These are phyloP conservation scores for Anthracocystis walkeri DNA, from an alignment of 1,284 basidiomycete species.

Conservation along the genomic window DNA sequence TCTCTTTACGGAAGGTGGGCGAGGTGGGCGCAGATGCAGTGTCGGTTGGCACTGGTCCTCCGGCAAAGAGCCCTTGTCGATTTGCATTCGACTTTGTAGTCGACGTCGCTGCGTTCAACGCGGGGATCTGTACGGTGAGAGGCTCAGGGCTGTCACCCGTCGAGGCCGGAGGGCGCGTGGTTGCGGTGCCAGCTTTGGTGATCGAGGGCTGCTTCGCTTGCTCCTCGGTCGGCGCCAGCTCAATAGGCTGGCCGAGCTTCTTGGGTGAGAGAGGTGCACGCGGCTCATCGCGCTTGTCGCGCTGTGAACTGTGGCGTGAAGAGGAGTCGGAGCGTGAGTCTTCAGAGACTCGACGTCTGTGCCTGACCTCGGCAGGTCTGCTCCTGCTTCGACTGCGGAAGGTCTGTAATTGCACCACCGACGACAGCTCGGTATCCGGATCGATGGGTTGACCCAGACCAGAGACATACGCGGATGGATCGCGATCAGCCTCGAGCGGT, in stretches of 20 bases:
- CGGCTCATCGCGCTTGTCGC: background rate
- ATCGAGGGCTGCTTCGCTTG: background rate
- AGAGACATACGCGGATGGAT: slow-evolving; percentile 62
- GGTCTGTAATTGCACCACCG: slow-evolving; percentile 65
- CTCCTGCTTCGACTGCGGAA: slow-evolving; percentile 63
- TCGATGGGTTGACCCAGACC: slow-evolving; percentile 65
- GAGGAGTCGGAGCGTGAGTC: slow-evolving; percentile 1
- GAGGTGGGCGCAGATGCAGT: slow-evolving; percentile 48
- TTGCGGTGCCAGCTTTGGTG: background rate
- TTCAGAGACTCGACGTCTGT: slow-evolving; percentile 7
- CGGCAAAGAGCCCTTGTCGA: slow-evolving; percentile 16
- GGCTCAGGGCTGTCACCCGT: background rate
- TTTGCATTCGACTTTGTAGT: background rate
- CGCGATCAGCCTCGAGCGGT: slow-evolving; percentile 43
- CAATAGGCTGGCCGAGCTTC: slow-evolving; percentile 17
- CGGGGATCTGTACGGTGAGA: slow-evolving; percentile 19
- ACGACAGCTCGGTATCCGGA: slow-evolving; percentile 64
- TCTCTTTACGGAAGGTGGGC: slow-evolving; percentile 29
- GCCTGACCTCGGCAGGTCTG: slow-evolving; percentile 23
- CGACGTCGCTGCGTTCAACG: background rate
- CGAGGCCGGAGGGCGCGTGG: background rate
- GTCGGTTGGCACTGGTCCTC: slow-evolving; percentile 31
- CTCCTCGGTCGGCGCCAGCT: slow-evolving; percentile 24
- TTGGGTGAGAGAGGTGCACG: slow-evolving; percentile 10
- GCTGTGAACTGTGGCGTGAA: background rate